Base-by-base conservation (phyloP, 2,329 filamentous ascomycete genomes). In the Alternaria gaisen region DNA sequence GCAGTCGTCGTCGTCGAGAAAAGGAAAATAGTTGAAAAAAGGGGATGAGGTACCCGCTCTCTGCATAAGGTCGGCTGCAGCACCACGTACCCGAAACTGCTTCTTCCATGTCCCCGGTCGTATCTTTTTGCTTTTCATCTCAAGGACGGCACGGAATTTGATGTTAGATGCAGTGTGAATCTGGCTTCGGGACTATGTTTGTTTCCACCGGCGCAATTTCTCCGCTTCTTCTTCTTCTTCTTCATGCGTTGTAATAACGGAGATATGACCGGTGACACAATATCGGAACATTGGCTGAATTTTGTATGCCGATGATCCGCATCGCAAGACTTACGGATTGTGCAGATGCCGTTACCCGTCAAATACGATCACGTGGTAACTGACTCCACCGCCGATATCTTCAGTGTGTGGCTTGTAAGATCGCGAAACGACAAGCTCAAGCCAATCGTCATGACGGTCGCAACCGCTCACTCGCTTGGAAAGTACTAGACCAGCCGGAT, bases 221-320 rank as follows among this genome's bases (percentile, higher is more conserved):
- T 36, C 30, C 32, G 30, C 20, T 26, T 36, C 9, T 50, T 38
- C 30, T 48, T 38, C 30, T 48, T 26, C 3, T 30, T 36, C 46
- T 36, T 36, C 30, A 50, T 50, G 30, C 20, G 46, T 50, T 50
- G 20, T 38, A 20, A 38, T 50, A 50, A 36, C 34, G 46, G 32
- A 1, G 34, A 24, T 18, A 14, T 36, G 46, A n/a, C 9, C 22
- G 4, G 20, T 50, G 46, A 18, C 20, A 50, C 32, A 20, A 20
- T 38, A 18, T 20, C 24, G 46, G 32, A 24, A 24, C 30, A 26
- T 16, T 50, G 30, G 22, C 20, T 24, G 32, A n/a, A 12, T 8
- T n/a, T 18, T 5, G 32, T 20, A 12, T 36, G 20, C 22, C 12
- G 5, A 24, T 38, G 11, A 12, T 48, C 46, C 24, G 22, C 22